These are phyloP conservation scores for Dictyostelium purpureum DNA, from an alignment of 78 protist species.

Conservation along the genomic window DNA sequence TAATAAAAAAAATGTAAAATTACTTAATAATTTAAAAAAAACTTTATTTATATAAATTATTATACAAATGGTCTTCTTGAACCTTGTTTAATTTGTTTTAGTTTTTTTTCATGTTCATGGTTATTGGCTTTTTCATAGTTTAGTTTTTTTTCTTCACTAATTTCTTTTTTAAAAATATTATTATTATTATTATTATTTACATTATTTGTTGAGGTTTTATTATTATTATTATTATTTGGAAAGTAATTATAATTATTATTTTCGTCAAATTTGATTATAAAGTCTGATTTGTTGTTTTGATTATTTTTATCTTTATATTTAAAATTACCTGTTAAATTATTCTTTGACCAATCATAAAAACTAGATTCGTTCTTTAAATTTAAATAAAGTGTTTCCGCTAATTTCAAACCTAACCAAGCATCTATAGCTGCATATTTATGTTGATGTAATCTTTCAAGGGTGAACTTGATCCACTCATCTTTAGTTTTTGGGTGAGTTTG, in stretches of 20 bases:
- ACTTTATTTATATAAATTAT: conserved; percentile 1
- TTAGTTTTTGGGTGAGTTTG: not conserved
- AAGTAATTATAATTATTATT: not conserved
- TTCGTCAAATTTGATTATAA: not conserved
- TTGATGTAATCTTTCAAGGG: not conserved
- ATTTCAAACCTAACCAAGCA: conserved; percentile 60
- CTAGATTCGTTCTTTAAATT: conserved; percentile 9
- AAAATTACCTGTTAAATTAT: conserved; percentile 19
- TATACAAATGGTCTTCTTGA: conserved; percentile 54
- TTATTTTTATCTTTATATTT: not conserved
- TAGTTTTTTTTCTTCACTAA: not conserved
- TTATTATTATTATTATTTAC: not conserved
- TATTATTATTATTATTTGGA: not conserved
- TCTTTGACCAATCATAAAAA: conserved; percentile 50
- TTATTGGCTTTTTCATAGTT: conserved; percentile 35
- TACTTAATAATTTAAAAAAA: not conserved
- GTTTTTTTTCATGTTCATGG: conserved; percentile 3
- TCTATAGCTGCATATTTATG: conserved; percentile 48
- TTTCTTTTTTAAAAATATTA: not conserved
- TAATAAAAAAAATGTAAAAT: not conserved
- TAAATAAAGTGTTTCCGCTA: conserved; percentile 9
- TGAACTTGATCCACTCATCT: not conserved
- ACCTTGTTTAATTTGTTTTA: conserved; percentile 45
- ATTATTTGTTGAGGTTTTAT: not conserved
- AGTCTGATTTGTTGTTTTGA: not conserved